Base-by-base conservation (phyloP, 1,284 basidiomycete species). In the Porodaedalea pini region DNA sequence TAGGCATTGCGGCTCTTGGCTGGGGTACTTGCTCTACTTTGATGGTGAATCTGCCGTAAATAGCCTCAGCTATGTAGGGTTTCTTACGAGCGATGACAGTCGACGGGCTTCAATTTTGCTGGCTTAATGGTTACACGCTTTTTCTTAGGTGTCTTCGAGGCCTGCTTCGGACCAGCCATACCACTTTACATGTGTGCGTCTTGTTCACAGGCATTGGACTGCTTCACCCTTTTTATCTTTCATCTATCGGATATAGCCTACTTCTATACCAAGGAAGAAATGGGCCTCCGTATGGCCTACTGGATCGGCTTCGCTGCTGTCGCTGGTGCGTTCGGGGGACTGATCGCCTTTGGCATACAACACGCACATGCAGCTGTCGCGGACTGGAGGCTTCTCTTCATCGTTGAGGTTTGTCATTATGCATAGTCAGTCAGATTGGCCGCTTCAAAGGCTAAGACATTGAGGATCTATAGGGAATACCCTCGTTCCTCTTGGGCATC, bases 371-470 rank as follows among this genome's bases (percentile, higher is more conserved):
- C 75, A 8, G 65, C 76, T 1, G 68, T 87, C 31, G 67, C 75
- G 15, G 76, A 82, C 51, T 90, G 86, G 86, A 77, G 81, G 56
- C 71, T 91, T 6, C 70, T 91, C 11, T 92, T 92, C 71, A 78
- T 92, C 53, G 79, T 94, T 56, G 92, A 86, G 78, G 89, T 77
- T n/a, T n/a, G n/a, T n/a, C n/a, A n/a, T n/a, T n/a, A n/a, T n/a
- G n/a, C n/a, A n/a, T n/a, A n/a, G n/a, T n/a, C n/a, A n/a, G n/a
- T n/a, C n/a, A n/a, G n/a, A n/a, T n/a, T n/a, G n/a, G n/a, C n/a
- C n/a, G n/a, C n/a, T n/a, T n/a, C n/a, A n/a, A n/a, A n/a, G n/a
- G n/a, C n/a, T n/a, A n/a, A n/a, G n/a, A n/a, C n/a, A n/a, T n/a
- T n/a, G n/a, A n/a, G n/a, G n/a, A n/a, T n/a, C n/a, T n/a, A 32